Evolutionary conservation across 2,329 filamentous ascomycete genomes (phyloP), one percentile per base, ranked within the genome.

Genomic region (Cephalotrichum gorgonifer): DNA sequence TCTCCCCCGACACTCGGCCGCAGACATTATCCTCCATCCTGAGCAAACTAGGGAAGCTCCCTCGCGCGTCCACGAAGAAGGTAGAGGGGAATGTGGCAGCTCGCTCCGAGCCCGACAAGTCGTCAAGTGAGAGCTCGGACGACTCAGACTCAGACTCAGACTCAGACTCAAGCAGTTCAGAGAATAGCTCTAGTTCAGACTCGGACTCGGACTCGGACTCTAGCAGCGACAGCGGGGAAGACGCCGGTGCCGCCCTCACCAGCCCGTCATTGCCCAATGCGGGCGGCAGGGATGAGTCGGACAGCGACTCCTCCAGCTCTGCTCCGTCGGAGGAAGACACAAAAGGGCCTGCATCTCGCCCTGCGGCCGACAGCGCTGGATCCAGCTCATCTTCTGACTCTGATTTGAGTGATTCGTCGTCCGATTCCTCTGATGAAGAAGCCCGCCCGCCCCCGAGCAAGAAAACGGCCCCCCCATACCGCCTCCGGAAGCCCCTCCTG

Each of bases 131-230:
- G 30, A 25, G 30, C 41, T 17, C 38, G 4, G 22, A 20, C 2
- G 11, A 38, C 47, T 26, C 44, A 23, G 23, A 43, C 4, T 33
- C 30, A 7, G 20, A 12, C 15, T 53, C 45, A 27, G 57, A 56
- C 12, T 60, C 61, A 1, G 56, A 60, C 5, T 62, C 62, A 9
- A 62, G 62, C 30, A n/a, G n/a, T n/a, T 64, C 58, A 4, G 59
- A 62, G 4, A 60, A 65, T 2, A 60, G 62, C 9, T 60, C 60
- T 46, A 60, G 58, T 23, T 65, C 62, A 14, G 64, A 66, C 0
- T 67, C 67, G 4, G 71, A 70, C 27, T 67, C 65, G 50, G 35
- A 39, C n/a, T 9, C 8, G 14, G 35, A 26, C 6, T 22, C 17
- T 39, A 22, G 35, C 17, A 17, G 35, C 35, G 17, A 22, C 17